phyloP scores from a whole-genome alignment of 2,329 filamentous ascomycete genomes.

The Mycosphaerella sp. region DNA sequence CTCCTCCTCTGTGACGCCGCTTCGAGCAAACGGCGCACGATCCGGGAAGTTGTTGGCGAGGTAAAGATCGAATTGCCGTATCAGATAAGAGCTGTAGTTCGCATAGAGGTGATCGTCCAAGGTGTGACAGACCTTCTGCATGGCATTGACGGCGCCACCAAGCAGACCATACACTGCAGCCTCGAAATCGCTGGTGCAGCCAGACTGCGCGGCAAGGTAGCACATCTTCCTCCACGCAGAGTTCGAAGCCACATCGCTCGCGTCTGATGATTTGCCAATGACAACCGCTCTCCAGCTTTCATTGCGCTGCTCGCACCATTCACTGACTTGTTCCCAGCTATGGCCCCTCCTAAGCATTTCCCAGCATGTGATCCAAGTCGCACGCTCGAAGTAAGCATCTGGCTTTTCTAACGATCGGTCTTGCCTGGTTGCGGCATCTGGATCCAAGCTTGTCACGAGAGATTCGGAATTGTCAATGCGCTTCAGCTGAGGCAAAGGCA shows the following conservation, averaged over 20 bases:
- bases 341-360: slow-evolving; percentile 85
- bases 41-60: slow-evolving; percentile 52
- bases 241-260: slow-evolving; percentile 40
- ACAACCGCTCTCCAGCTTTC: slow-evolving; percentile 86
- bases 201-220: slow-evolving; percentile 61
- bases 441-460: slow-evolving; percentile 82
- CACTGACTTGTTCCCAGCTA: slow-evolving; percentile 64
- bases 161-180: slow-evolving; percentile 84
- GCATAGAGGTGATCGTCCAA: slow-evolving; percentile 88
- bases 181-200: slow-evolving; percentile 69
- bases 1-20: slow-evolving; percentile 60
- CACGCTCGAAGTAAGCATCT: slow-evolving; percentile 82
- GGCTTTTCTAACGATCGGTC: slow-evolving; percentile 67
- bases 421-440: slow-evolving; percentile 80
- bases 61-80: slow-evolving; percentile 72
- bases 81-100: slow-evolving; percentile 78
- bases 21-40: slow-evolving; percentile 49
- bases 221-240: slow-evolving; percentile 66
- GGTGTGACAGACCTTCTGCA: slow-evolving; percentile 66
- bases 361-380: slow-evolving; percentile 91
- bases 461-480: slow-evolving; percentile 51
- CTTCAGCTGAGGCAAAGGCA: slow-evolving; percentile 43
- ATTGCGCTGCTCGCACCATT: slow-evolving; percentile 79
- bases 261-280: slow-evolving; percentile 54
- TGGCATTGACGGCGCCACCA: slow-evolving; percentile 74